Percentiles rank a stretch among this genome's conserved stretches.
These are phyloP conservation scores for Nicotiana sylvestris DNA, from an alignment of 257 asterid genomes.

Conservation along the genomic window DNA sequence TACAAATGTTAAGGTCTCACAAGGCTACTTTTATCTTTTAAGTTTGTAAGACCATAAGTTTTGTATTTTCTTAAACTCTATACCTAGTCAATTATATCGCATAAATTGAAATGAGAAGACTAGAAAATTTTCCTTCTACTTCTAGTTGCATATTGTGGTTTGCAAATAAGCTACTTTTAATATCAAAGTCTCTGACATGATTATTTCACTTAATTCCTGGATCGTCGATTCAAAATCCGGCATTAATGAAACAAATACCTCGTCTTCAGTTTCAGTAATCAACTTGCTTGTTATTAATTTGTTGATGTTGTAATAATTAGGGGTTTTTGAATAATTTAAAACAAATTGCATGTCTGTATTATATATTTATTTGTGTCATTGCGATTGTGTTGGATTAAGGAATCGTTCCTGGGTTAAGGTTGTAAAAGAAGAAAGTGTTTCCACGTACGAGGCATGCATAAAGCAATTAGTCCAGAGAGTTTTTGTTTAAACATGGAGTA, in stretches of 20 bases:
- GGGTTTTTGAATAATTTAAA: background rate
- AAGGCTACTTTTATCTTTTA: too few relatives aligned
- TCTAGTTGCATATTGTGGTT: background rate
- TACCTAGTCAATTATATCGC: too few relatives aligned
- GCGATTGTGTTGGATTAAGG: background rate
- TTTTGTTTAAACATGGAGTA: background rate
- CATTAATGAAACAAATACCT: background rate
- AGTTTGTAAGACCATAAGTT: too few relatives aligned
- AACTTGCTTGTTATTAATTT: too few relatives aligned
- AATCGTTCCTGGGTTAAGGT: background rate
- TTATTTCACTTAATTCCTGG: background rate
- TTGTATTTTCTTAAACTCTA: too few relatives aligned
- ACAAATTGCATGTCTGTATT: background rate
- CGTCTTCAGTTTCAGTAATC: background rate
- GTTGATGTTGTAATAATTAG: background rate
- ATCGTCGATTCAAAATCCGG: background rate
- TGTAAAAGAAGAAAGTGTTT: background rate
- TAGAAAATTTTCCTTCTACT: too few relatives aligned
- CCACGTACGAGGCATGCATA: slow-evolving; percentile 9
- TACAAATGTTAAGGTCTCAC: rapidly evolving
- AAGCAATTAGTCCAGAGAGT: background rate
- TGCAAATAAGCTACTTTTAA: background rate
- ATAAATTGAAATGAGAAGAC: background rate
- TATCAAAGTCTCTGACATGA: background rate
- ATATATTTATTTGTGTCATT: background rate